These are phyloP conservation scores for Botryotinia calthae DNA, from an alignment of 2,329 filamentous ascomycete species.

Conservation along the genomic window DNA sequence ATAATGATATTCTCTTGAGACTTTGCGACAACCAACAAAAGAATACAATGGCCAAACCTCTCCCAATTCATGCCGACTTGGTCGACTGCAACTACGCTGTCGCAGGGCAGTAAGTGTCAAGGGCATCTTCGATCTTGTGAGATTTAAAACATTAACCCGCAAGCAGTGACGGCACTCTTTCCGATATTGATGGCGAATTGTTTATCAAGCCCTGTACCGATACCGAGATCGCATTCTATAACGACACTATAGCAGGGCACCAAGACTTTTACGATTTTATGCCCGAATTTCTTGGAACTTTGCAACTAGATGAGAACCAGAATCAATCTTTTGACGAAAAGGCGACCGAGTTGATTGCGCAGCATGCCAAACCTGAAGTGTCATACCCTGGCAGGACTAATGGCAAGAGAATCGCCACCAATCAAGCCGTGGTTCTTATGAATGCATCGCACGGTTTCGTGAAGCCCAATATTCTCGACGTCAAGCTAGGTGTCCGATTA, in stretches of 20 bases:
- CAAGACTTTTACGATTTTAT: conserved; percentile 76
- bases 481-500: conserved; percentile 82
- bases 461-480: conserved; percentile 84
- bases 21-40: background rate
- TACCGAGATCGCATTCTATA: conserved; percentile 86
- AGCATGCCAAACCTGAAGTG: conserved; percentile 34
- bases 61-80: conserved; percentile 52
- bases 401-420: conserved; percentile 61
- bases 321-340: conserved; percentile 51
- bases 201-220: conserved; percentile 93
- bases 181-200: conserved; percentile 75
- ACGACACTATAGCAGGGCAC: conserved; percentile 61
- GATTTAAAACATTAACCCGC: conserved; percentile 22
- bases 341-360: conserved; percentile 41
- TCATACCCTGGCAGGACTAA: conserved; percentile 27
- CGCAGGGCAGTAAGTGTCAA: conserved; percentile 72
- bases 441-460: conserved; percentile 80
- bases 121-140: conserved; percentile 1
- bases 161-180: conserved; percentile 81
- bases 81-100: conserved; percentile 72
- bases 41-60: conserved; percentile 41
- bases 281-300: conserved; percentile 78
- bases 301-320: conserved; percentile 62
- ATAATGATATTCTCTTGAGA: conserved; percentile 39
- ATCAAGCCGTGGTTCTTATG: conserved; percentile 77